Evolutionary conservation across 2,329 filamentous ascomycete species (phyloP).

Genomic region (Aureobasidium melanogenum): DNA sequence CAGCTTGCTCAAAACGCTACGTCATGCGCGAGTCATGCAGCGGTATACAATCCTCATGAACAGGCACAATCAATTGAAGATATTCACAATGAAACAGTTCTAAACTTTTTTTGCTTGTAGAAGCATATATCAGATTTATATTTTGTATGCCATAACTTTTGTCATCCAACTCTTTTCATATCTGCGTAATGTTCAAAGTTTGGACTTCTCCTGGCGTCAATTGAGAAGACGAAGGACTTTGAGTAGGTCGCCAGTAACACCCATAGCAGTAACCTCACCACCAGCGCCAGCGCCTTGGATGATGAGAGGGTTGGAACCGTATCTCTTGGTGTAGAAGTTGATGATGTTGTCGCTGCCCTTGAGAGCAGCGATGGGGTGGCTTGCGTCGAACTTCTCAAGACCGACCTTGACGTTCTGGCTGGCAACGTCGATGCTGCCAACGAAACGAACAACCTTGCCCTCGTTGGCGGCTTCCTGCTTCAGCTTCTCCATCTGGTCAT

Average conservation of each 20-base stretch:
- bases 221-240: slow-evolving; percentile 70
- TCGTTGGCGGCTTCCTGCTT: slow-evolving; percentile 78
- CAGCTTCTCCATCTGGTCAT: slow-evolving; percentile 78
- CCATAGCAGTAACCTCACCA: slow-evolving; percentile 95
- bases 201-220: slow-evolving; percentile 6
- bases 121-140: background rate
- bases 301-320: slow-evolving; percentile 83
- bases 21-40: slow-evolving; percentile 6
- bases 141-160: background rate
- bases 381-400: slow-evolving; percentile 71
- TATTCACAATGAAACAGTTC: background rate
- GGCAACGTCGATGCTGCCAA: slow-evolving; percentile 84
- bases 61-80: background rate
- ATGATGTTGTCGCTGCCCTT: slow-evolving; percentile 99
- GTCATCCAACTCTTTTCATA: background rate
- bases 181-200: background rate
- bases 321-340: slow-evolving; percentile 94
- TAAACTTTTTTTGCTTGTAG: too few relatives aligned
- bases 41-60: background rate
- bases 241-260: slow-evolving; percentile 84
- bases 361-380: slow-evolving; percentile 83
- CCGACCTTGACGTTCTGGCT: slow-evolving; percentile 81
- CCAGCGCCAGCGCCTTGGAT: slow-evolving; percentile 88
- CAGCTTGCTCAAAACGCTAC: background rate
- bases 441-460: slow-evolving; percentile 88